Evolutionary conservation across 129 eudicot species (phyloP), one percentile per base, ranked within the genome.

Genomic region (Calendula officinalis): DNA sequence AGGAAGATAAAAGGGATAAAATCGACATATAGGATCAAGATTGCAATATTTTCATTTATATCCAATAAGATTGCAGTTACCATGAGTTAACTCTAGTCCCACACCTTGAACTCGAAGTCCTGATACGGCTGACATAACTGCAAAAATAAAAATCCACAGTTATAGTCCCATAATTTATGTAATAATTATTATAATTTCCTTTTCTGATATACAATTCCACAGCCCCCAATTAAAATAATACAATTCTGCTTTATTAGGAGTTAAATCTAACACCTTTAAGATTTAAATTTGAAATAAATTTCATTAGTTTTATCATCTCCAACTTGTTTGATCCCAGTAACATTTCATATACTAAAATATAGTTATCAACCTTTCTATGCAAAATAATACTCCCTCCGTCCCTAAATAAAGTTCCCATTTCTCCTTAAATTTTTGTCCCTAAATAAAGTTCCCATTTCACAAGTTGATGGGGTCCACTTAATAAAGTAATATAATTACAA

Each of bases 41-140:
- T 30, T 44, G 59, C 39, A 17, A 56, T 16, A 39, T 45, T 45
- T 56, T 44, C 42, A 48, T 37, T 56, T 47, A 34, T 48, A 62
- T 43, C 36, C n/a, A 52, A 22, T 53, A 1, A 44, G 38, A 52
- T 7, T 39, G 48, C 66, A 66, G 32, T 74, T 78, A 92, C 98
- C 91, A 13, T 64, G 71, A 48, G 82, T 73, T 67, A 88, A 66
- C 61, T 50, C 72, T 32, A 73, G 37, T 45, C 78, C 78, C 50
- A 65, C 78, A 30, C 78, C 78, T 73, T 64, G 53, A 54, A 76
- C 77, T 62, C 78, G 71, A 74, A 91, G 86, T 55, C 98, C 98
- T 22, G 95, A 83, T 69, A 91, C 81, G 66, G 98, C 65, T 46
- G 96, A 82, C 46, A 84, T 66, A 62, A 91, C 98, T 91, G 88